Percentiles rank a stretch among this genome's conserved stretches.
Evolutionary conservation across 805 yeast species (phyloP).

Genomic region (Ogataea paraovalis): DNA sequence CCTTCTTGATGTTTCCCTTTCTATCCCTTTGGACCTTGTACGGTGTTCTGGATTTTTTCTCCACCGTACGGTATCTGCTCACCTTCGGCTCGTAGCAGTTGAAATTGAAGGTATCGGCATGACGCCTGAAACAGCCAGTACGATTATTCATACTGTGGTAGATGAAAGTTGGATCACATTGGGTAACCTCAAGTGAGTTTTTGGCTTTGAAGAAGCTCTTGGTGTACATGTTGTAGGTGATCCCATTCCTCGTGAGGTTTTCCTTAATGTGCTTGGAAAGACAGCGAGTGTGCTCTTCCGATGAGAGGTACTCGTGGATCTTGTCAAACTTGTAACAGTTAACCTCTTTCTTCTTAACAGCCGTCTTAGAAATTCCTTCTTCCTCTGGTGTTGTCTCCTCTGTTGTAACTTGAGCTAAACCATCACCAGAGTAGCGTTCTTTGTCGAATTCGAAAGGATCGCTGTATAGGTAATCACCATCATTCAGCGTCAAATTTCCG

Average conservation of each 20-base stretch:
- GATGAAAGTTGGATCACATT: not conserved
- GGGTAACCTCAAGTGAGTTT: no score
- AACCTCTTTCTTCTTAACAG: not conserved
- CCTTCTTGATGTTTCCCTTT: not conserved
- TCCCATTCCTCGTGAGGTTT: not conserved
- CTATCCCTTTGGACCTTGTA: not conserved
- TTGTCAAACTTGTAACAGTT: not conserved
- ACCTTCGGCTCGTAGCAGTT: constrained; percentile 7
- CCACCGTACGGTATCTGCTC: not conserved
- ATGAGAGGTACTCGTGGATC: not conserved
- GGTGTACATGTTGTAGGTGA: not conserved
- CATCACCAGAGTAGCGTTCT: not conserved
- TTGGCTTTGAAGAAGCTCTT: not conserved
- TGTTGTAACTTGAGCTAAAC: no score
- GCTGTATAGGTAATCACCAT: no score
- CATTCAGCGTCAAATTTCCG: not conserved
- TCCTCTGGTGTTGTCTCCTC: not conserved
- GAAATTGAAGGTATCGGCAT: not conserved
- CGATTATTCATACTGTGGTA: not conserved
- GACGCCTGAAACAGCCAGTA: not conserved
- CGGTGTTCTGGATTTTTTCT: not conserved
- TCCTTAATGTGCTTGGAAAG: not conserved
- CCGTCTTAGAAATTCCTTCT: no score
- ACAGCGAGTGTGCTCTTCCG: not conserved
- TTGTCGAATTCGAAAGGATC: no score